Conservation (phyloP, 1,139 yeast species). For the Geotrichum carabidarum region DNA sequence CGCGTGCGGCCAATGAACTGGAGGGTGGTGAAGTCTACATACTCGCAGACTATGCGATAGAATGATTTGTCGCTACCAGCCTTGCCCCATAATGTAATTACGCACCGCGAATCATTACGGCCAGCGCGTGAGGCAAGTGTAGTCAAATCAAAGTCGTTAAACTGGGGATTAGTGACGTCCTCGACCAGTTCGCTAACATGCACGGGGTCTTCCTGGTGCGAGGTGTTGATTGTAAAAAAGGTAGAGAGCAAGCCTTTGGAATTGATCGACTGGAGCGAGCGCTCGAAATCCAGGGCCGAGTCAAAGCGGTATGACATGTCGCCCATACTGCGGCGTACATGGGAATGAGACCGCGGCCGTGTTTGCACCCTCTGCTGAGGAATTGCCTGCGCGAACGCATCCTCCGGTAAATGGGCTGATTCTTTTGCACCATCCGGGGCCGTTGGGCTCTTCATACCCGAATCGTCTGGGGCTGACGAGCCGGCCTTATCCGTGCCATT, state of each 20-base stretch:
- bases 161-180: conserved; percentile 16
- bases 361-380: background rate
- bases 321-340: conserved; percentile 13
- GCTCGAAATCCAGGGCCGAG: conserved; percentile 13
- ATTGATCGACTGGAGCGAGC: conserved; percentile 6
- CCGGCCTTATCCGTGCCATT: background rate
- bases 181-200: conserved; percentile 17
- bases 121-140: background rate
- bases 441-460: background rate
- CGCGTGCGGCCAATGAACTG: conserved; percentile 27
- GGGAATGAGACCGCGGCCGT: conserved; percentile 9
- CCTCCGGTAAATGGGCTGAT: background rate
- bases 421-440: background rate
- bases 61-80: background rate
- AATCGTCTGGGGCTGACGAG: background rate
- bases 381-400: background rate
- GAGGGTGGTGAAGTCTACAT: conserved; percentile 22
- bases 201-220: conserved; percentile 14
- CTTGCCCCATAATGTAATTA: conserved; percentile 18
- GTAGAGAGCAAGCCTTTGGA: conserved; percentile 3
- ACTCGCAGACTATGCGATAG: conserved; percentile 10
- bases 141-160: conserved; percentile 13
- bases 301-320: conserved; percentile 13
- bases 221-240: conserved; percentile 16
- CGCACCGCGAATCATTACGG: conserved; percentile 6